Evolutionary conservation across 108 stramenopile genomes (phyloP).

Genomic region (Poteriospumella lacustris): DNA sequence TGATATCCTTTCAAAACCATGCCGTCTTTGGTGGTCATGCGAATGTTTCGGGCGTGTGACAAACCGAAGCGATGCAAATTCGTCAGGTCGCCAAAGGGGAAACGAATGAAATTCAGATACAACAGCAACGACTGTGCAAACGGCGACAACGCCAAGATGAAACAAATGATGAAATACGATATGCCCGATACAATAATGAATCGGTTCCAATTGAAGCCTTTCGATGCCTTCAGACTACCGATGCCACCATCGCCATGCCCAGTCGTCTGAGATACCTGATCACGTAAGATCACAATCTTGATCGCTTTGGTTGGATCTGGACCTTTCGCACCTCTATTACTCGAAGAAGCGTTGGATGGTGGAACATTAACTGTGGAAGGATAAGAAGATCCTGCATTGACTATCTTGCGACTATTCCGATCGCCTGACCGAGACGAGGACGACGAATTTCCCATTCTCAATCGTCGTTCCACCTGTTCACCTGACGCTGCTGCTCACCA

Average conservation of each 20-base stretch:
- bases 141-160: not conserved
- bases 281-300: not conserved
- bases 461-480: too few species aligned
- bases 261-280: not conserved
- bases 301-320: too few species aligned
- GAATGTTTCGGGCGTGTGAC: slow-evolving; percentile 25
- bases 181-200: not conserved
- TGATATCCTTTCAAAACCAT: slow-evolving; percentile 27
- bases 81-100: slow-evolving; percentile 27
- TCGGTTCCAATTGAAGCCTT: not conserved
- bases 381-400: too few species aligned
- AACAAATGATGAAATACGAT: not conserved
- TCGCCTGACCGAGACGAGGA: too few species aligned
- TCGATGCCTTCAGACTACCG: too few species aligned
- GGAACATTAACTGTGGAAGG: too few species aligned
- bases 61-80: not conserved
- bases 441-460: too few species aligned
- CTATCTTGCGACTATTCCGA: too few species aligned
- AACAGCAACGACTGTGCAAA: not conserved
- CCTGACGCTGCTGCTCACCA: too few species aligned
- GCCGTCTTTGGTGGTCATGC: slow-evolving; percentile 18
- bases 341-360: too few species aligned
- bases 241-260: not conserved
- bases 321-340: too few species aligned
- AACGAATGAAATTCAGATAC: slow-evolving; percentile 25